Conservation (phyloP, 1,284 basidiomycete genomes). For the Malassezia yamatoensis region DNA sequence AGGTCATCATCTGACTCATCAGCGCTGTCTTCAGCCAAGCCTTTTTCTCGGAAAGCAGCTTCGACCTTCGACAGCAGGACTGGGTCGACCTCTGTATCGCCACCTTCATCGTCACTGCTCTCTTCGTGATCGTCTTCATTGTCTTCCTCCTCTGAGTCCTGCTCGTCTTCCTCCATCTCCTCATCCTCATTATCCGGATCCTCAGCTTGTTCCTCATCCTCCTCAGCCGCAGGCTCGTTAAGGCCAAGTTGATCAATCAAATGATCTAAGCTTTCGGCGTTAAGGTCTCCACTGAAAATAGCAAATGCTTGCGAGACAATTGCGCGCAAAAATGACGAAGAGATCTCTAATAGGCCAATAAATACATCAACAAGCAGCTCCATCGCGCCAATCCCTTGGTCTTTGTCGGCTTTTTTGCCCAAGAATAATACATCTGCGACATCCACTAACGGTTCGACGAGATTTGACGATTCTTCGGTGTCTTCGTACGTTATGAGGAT, state of each 20-base stretch:
- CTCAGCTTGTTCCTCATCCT: constrained; percentile 20
- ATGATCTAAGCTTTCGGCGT: constrained; percentile 67
- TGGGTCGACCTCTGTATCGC: constrained; percentile 54
- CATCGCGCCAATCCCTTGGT: constrained; percentile 57
- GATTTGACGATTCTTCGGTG: constrained; percentile 47
- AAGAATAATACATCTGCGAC: constrained; percentile 33
- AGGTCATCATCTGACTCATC: constrained; percentile 50
- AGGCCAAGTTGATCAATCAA: constrained; percentile 55
- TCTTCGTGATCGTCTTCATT: constrained; percentile 51
- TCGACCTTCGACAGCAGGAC: constrained; percentile 62
- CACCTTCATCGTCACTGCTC: constrained; percentile 52
- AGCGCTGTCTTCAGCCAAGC: constrained; percentile 55
- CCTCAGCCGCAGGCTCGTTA: constrained; percentile 9
- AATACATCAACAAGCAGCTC: constrained; percentile 78
- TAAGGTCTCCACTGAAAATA: constrained; percentile 61
- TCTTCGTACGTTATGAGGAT: constrained; percentile 50
- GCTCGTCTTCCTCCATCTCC: constrained; percentile 50
- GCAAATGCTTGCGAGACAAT: constrained; percentile 74
- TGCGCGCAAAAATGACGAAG: constrained; percentile 69
- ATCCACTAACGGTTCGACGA: constrained; percentile 40
- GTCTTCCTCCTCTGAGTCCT: constrained; percentile 49
- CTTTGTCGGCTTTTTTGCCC: constrained; percentile 46
- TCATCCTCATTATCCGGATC: constrained; percentile 20
- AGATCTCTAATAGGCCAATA: constrained; percentile 76
- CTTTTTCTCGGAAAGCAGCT: constrained; percentile 65